These are phyloP conservation scores for Aegilops bicornis DNA, from an alignment of 176 grass and related monocot genomes.

Conservation along the genomic window DNA sequence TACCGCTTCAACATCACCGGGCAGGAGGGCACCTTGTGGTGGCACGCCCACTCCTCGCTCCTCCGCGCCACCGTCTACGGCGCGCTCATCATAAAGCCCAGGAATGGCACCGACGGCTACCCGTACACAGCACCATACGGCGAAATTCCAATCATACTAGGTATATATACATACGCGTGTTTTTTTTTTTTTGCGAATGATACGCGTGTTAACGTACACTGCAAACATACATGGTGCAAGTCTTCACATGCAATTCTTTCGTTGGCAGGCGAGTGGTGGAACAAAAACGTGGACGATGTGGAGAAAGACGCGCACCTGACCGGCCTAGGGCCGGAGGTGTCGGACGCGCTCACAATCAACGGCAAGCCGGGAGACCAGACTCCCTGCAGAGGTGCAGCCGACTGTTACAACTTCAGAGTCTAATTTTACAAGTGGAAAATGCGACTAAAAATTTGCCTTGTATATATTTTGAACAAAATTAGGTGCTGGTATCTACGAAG, in stretches of 20 bases:
- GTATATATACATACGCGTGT: background rate
- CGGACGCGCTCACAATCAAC: slow-evolving; percentile 49
- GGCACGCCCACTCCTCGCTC: slow-evolving; percentile 65
- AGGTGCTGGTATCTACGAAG: slow-evolving; percentile 21
- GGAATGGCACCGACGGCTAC: slow-evolving; percentile 1
- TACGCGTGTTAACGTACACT: too few species aligned
- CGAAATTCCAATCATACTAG: slow-evolving; percentile 48
- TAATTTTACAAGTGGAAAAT: background rate
- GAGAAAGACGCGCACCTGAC: slow-evolving; percentile 17
- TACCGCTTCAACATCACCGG: slow-evolving; percentile 56
- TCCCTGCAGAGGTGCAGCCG: background rate
- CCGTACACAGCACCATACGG: slow-evolving; percentile 40
- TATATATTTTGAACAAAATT: background rate
- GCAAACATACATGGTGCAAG: background rate
- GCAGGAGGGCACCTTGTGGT: slow-evolving; percentile 91
- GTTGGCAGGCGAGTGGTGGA: slow-evolving; percentile 37
- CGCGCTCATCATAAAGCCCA: slow-evolving; percentile 50
- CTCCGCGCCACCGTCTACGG: slow-evolving; percentile 60
- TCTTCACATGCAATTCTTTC: background rate
- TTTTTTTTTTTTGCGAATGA: background rate
- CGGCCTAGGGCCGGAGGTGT: background rate
- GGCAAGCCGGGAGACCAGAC: slow-evolving; percentile 40
- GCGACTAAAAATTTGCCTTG: too few species aligned
- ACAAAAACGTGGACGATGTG: slow-evolving; percentile 37
- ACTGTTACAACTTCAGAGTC: too few species aligned